Evolutionary conservation across 177 flowering plant genomes (phyloP).

Genomic region (Vitis hybrid): DNA sequence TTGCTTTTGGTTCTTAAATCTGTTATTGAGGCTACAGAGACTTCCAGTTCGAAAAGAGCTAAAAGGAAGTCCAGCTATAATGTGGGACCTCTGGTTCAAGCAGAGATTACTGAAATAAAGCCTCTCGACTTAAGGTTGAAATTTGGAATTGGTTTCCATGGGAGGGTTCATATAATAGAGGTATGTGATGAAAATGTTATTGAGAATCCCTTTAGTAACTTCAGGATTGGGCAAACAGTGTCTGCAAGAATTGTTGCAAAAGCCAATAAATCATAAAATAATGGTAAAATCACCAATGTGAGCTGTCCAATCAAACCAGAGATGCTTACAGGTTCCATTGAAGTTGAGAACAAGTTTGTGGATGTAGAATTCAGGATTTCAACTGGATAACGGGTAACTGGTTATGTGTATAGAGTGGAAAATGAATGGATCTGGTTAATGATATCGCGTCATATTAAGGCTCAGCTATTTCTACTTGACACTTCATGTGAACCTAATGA

Average conservation of each 20-base stretch:
- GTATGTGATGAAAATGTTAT: slow-evolving; percentile 47
- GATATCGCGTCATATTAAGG: too few relatives aligned
- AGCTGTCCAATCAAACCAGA: slow-evolving; percentile 66
- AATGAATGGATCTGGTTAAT: too few relatives aligned
- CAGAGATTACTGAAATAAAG: slow-evolving; percentile 85
- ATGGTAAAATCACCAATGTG: slow-evolving; percentile 47
- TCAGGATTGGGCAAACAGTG: slow-evolving; percentile 69
- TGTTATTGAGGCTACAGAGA: slow-evolving; percentile 41
- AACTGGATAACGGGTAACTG: too few relatives aligned
- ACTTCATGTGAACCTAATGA: too few relatives aligned
- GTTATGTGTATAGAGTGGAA: too few relatives aligned
- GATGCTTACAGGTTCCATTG: too few relatives aligned
- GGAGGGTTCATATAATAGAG: slow-evolving; percentile 92
- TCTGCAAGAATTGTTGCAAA: slow-evolving; percentile 70
- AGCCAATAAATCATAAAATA: slow-evolving; percentile 31
- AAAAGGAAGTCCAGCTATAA: slow-evolving; percentile 60
- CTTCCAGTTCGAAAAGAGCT: slow-evolving; percentile 62
- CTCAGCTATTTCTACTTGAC: too few relatives aligned
- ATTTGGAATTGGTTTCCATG: slow-evolving; percentile 71
- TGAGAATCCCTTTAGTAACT: slow-evolving; percentile 62
- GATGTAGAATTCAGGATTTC: too few relatives aligned
- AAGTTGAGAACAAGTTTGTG: too few relatives aligned
- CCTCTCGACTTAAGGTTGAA: slow-evolving; percentile 70
- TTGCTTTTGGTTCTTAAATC: slow-evolving; percentile 43
- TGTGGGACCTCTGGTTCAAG: slow-evolving; percentile 78